Percentiles rank a stretch among this genome's conserved stretches.
Conservation (phyloP, 78 protist species). For the Dictyostelium firmibasis region DNA sequence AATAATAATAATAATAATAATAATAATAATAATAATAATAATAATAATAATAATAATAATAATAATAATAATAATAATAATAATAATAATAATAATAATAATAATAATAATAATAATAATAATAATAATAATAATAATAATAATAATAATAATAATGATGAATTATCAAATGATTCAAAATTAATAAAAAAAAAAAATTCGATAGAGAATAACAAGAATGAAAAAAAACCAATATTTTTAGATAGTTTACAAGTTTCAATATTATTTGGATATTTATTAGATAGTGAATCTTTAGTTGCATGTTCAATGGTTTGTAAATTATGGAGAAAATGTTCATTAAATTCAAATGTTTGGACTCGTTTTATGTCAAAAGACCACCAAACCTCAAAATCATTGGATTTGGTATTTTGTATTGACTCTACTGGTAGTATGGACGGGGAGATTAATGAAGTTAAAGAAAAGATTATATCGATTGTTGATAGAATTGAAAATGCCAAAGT, state of each 20-base stretch:
- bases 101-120: background rate
- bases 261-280: conserved; percentile 14
- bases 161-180: background rate
- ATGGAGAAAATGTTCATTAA: conserved; percentile 53
- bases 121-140: background rate
- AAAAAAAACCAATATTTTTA: background rate
- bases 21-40: conserved; percentile 8
- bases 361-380: background rate
- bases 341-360: conserved; percentile 44
- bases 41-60: background rate
- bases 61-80: background rate
- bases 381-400: background rate
- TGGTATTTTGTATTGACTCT: conserved; percentile 32
- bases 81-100: background rate
- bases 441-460: conserved; percentile 1
- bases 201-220: background rate
- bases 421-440: conserved; percentile 44
- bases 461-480: conserved; percentile 22
- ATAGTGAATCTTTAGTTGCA: background rate
- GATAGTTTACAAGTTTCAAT: conserved; percentile 15
- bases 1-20: conserved; percentile 3
- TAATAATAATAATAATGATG: background rate
- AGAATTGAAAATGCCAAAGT: background rate
- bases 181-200: background rate
- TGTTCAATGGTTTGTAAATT: conserved; percentile 41